Base-by-base conservation (phyloP, 2,329 filamentous ascomycete species). In the Fusarium tjaetaba region DNA sequence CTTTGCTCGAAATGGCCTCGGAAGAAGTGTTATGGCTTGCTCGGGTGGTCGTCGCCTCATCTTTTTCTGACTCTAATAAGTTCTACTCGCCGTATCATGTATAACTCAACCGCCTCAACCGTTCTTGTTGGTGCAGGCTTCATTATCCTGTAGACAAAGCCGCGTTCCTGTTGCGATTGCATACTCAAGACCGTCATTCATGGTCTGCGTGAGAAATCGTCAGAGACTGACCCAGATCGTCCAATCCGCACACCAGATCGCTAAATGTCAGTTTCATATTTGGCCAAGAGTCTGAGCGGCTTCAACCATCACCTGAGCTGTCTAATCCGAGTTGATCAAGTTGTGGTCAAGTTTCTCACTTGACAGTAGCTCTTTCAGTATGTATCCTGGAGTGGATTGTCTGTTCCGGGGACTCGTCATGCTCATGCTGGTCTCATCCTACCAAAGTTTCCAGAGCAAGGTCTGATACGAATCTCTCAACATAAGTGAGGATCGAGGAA, bases 81-180 rank as follows among this genome's bases (percentile, higher is more conserved):
- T 38, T 58, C 24, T 20, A n/a, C 32, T 51, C 32, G 43, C 26
- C 43, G 22, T 30, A 41, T 70, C 14, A 48, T 20, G 26, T 38
- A n/a, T 42, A 61, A 49, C 43, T 73, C 53, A 60, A 49, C 39
- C 43, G 52, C 65, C 65, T 28, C 65, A 59, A n/a, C 61, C 46
- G 34, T 46, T 43, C 46, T 43, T 38, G 26, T 53, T 18, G 18
- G 22, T 24, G 34, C n/a, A 51, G 38, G 30, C 20, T 45, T 52
- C 20, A 11, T 22, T 57, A 9, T 28, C 34, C 26, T 30, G 24
- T 39, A 38, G 22, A 48, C 22, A 42, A 26, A 43, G 43, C 38
- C 34, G 58, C 51, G 41, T 43, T 41, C 42, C 57, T 41, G 28
- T 38, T 34, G 45, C 57, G 34, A 28, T 24, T 30, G 51, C 24